Conservation (phyloP, 2,329 filamentous ascomycete species). For the Mycosphaerella sp. region DNA sequence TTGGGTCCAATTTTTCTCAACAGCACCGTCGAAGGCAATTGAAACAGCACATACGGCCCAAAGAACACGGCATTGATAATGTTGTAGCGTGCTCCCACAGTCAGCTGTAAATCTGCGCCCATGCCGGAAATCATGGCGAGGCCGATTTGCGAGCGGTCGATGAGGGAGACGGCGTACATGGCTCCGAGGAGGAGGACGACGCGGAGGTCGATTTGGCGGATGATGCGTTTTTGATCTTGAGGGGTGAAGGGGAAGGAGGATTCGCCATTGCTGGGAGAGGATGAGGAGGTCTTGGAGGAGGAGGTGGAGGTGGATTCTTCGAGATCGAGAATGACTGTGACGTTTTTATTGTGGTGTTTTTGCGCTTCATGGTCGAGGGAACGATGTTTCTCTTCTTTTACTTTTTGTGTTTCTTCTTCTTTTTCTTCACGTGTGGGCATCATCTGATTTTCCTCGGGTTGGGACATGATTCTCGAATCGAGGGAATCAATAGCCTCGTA, state of each 20-base stretch:
- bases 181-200: conserved; percentile 5
- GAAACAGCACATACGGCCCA: conserved; percentile 36
- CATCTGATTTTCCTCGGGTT: no score
- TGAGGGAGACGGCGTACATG: conserved; percentile 7
- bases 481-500: no score
- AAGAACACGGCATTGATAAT: conserved; percentile 33
- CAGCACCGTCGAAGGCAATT: conserved; percentile 31
- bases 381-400: no score
- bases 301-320: no score
- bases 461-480: no score
- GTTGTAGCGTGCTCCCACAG: conserved; percentile 28
- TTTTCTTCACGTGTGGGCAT: no score
- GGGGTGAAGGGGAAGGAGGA: neutral
- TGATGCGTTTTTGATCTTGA: conserved; percentile 4
- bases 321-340: no score
- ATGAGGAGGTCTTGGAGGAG: neutral
- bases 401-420: no score
- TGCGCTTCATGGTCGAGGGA: no score
- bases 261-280: neutral
- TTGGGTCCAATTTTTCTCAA: conserved; percentile 28
- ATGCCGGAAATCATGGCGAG: conserved; percentile 28
- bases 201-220: conserved; percentile 9
- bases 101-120: conserved; percentile 15
- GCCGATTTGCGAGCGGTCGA: conserved; percentile 21
- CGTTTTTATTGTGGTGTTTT: no score